A percentile compares a stretch with the other conserved stretches of the same genome.
Conservation (phyloP, 257 asterid genomes). For the Salvia miltiorrhiza region DNA sequence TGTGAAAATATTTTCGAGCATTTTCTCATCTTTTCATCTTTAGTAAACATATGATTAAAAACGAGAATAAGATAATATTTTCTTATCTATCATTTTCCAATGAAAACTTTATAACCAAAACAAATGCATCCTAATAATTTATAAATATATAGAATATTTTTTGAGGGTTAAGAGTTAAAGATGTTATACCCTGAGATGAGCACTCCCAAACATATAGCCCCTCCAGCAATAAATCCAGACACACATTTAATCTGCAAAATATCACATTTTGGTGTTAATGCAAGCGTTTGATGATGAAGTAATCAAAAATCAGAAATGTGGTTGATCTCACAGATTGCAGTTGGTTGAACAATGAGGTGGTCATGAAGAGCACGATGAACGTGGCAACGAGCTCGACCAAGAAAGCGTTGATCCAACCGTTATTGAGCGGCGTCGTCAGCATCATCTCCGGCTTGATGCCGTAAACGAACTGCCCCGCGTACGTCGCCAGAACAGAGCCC, state of each 20-base stretch:
- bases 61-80: too few relatives aligned
- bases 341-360: slow-evolving; percentile 55
- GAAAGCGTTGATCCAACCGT: slow-evolving; percentile 61
- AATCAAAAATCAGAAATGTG: too few relatives aligned
- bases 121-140: too few relatives aligned
- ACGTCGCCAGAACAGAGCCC: slow-evolving; percentile 66
- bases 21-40: too few relatives aligned
- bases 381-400: slow-evolving; percentile 71
- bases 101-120: too few relatives aligned
- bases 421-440: slow-evolving; percentile 62
- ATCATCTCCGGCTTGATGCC: slow-evolving; percentile 52
- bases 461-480: slow-evolving; percentile 47
- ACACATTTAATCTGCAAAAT: slow-evolving; percentile 41
- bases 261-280: too few relatives aligned
- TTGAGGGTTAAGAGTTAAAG: too few relatives aligned
- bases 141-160: too few relatives aligned
- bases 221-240: slow-evolving; percentile 73
- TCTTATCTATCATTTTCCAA: too few relatives aligned
- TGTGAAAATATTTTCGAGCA: too few relatives aligned
- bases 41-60: too few relatives aligned
- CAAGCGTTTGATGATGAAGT: too few relatives aligned
- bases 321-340: slow-evolving; percentile 44
- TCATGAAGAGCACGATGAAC: slow-evolving; percentile 60
- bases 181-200: slow-evolving; percentile 67
- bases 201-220: slow-evolving; percentile 75